A percentile compares a stretch with the other conserved stretches of the same genome.
Conservation (phyloP, 768 basidiomycete genomes). For the Mycena leptocephala region DNA sequence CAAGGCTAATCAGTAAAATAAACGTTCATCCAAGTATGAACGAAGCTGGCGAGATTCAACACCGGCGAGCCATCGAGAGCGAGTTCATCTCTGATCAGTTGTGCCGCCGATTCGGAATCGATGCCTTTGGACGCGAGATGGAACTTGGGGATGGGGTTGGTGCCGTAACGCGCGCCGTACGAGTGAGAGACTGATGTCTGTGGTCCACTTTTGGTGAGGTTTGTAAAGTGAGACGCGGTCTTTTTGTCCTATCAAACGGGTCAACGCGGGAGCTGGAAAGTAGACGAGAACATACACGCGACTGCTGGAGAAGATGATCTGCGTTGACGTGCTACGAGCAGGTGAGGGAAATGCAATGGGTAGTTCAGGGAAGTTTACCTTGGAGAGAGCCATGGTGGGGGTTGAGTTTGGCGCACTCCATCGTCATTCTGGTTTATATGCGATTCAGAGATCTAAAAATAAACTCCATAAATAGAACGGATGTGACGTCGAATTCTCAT, state of each 20-base stretch:
- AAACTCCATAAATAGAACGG: not conserved
- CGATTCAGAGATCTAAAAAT: not conserved
- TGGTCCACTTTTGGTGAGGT: conserved; percentile 52
- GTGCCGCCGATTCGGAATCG: conserved; percentile 64
- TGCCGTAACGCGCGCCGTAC: conserved; percentile 78
- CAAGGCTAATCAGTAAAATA: too few species aligned
- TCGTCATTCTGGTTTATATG: conserved; percentile 7
- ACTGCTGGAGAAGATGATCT: conserved; percentile 72
- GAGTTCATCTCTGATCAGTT: conserved; percentile 72
- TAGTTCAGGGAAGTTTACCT: conserved; percentile 51
- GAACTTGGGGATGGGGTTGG: conserved; percentile 82
- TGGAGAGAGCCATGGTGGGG: conserved; percentile 73
- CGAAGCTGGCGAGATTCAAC: conserved; percentile 77
- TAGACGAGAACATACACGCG: conserved; percentile 58
- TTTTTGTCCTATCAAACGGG: conserved; percentile 63
- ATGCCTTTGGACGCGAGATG: conserved; percentile 63
- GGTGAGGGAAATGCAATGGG: not conserved
- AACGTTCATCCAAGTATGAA: conserved; percentile 63
- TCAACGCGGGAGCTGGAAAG: conserved; percentile 4
- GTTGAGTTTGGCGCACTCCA: conserved; percentile 19
- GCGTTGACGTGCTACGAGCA: conserved; percentile 75
- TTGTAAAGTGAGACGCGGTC: conserved; percentile 45
- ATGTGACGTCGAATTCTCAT: not conserved
- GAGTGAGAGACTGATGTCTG: conserved; percentile 55
- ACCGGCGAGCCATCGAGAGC: conserved; percentile 76